A percentile compares a stretch with the other conserved stretches of the same genome.
Evolutionary conservation across 345 rosid genomes (phyloP).

Genomic region (Eutrema heterophyllum): DNA sequence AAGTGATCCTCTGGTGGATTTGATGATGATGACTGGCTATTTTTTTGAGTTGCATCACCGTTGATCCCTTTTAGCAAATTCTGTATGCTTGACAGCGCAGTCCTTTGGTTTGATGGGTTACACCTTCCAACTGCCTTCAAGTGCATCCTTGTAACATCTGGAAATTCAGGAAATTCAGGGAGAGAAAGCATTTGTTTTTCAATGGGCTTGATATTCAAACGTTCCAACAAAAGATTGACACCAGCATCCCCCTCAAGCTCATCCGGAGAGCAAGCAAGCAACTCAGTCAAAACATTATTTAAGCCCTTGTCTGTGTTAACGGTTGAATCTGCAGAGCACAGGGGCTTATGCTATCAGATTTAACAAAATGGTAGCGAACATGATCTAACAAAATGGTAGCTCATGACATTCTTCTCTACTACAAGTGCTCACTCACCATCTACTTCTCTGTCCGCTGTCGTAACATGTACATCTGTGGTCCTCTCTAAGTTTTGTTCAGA

Average conservation of each 20-base stretch:
- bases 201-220: constrained; percentile 58
- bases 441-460: constrained; percentile 29
- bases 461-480: constrained; percentile 25
- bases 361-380: constrained; percentile 8
- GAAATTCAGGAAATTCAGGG: constrained; percentile 53
- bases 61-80: constrained; percentile 38
- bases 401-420: background rate
- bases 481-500: constrained; percentile 29
- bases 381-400: constrained; percentile 6
- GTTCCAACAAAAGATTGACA: constrained; percentile 46
- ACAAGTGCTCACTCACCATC: constrained; percentile 44
- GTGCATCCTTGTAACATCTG: constrained; percentile 42
- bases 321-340: constrained; percentile 37
- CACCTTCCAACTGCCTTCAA: constrained; percentile 37
- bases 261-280: constrained; percentile 46
- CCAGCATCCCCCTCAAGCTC: constrained; percentile 62
- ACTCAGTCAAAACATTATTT: constrained; percentile 44
- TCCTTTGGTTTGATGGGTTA: constrained; percentile 40
- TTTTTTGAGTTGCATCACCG: constrained; percentile 34
- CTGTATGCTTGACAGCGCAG: constrained; percentile 46
- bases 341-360: constrained; percentile 18
- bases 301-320: constrained; percentile 39
- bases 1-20: constrained; percentile 51
- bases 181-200: constrained; percentile 42
- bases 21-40: constrained; percentile 35